Evolutionary conservation across 139 green algal genomes (phyloP).

Genomic region (Gonium pectorale): DNA sequence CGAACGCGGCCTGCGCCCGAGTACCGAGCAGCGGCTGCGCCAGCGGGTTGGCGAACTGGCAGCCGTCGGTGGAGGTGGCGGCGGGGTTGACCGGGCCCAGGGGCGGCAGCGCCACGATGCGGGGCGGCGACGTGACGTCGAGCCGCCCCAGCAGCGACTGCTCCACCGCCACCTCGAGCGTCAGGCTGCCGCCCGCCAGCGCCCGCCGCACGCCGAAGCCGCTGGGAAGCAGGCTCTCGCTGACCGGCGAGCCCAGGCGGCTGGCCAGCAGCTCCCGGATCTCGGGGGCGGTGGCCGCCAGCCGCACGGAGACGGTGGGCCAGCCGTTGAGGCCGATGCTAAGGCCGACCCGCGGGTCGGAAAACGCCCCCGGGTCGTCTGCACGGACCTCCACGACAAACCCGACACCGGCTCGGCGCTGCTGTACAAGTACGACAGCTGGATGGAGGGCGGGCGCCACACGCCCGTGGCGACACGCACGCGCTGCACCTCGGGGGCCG

Average conservation of each 20-base stretch:
- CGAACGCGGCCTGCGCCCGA: not conserved
- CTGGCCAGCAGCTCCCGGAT: not conserved
- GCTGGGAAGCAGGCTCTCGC: not conserved
- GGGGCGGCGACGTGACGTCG: not conserved
- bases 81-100: not conserved
- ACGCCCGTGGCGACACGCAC: not conserved
- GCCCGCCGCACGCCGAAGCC: not conserved
- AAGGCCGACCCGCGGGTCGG: not conserved
- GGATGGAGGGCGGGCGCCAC: not conserved
- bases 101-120: not conserved
- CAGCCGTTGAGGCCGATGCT: not conserved
- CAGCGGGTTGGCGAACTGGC: slow-evolving; percentile 1
- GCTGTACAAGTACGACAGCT: not conserved
- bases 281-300: not conserved
- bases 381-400: not conserved
- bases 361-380: not conserved
- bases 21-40: not conserved
- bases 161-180: not conserved
- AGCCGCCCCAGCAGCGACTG: no score
- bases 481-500: not conserved
- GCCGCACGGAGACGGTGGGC: not conserved
- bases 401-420: not conserved
- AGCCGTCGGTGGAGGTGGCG: not conserved
- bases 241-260: not conserved
- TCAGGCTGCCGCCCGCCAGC: not conserved